phyloP scores from a whole-genome alignment of 305 asterid genomes.

The Striga hermonthica region DNA sequence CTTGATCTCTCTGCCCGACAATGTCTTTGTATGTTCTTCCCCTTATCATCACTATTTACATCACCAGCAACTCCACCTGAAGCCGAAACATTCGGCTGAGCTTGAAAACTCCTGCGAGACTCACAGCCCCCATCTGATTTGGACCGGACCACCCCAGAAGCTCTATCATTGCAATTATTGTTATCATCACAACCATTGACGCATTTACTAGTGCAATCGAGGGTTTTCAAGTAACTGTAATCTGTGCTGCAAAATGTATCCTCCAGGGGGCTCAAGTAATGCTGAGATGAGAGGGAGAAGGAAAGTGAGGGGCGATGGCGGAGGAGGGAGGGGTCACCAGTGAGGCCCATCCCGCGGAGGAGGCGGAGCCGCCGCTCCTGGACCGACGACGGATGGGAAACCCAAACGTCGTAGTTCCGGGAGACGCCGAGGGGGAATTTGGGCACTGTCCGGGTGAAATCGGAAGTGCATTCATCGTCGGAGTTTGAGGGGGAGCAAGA shows the following conservation, averaged over 20 bases:
- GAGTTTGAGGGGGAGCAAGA: slow-evolving; percentile 54
- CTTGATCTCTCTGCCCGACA: slow-evolving; percentile 33
- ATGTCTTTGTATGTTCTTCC: slow-evolving; percentile 21
- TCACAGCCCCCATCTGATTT: slow-evolving; percentile 44
- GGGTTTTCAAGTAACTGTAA: slow-evolving; percentile 9
- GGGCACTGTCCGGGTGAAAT: slow-evolving; percentile 36
- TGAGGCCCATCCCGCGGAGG: slow-evolving; percentile 65
- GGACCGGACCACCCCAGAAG: slow-evolving; percentile 42
- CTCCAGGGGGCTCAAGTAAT: slow-evolving; percentile 28
- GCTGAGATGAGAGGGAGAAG: slow-evolving; percentile 30
- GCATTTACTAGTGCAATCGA: slow-evolving; percentile 8
- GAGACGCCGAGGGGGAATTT: slow-evolving; percentile 50
- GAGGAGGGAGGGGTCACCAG: slow-evolving; percentile 52
- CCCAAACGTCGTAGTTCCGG: slow-evolving; percentile 65
- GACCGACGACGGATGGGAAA: slow-evolving; percentile 71
- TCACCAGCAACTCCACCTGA: slow-evolving; percentile 29
- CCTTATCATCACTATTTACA: slow-evolving; percentile 40
- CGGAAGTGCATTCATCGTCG: slow-evolving; percentile 41
- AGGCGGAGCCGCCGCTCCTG: slow-evolving; percentile 66
- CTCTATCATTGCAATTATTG: slow-evolving; percentile 28
- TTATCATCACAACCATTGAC: slow-evolving; percentile 18
- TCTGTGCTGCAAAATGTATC: slow-evolving; percentile 25
- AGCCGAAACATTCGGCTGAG: slow-evolving; percentile 29
- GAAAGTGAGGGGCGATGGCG: slow-evolving; percentile 46
- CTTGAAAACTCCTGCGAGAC: slow-evolving; percentile 28